Evolutionary conservation across 106 monocot species (phyloP), one percentile per base, ranked within the genome.

Genomic region (Phalaenopsis equestris): DNA sequence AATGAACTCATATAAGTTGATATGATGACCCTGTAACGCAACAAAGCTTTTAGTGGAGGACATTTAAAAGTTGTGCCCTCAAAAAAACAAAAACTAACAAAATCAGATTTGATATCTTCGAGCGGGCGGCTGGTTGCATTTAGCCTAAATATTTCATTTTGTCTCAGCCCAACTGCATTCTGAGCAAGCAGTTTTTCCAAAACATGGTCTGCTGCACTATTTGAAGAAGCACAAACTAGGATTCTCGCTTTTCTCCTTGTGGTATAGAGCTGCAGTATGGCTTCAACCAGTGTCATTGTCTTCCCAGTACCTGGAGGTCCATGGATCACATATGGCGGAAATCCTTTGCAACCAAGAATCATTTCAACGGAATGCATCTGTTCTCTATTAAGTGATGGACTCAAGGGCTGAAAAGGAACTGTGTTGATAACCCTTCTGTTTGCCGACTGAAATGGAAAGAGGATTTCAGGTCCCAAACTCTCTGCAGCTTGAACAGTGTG

Each of bases 271-370:
- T 99, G 99, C 18, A 92, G 68, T 23, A 99, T 91, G 4, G 90
- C 88, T 76, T 99, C 99, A 19, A 99, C 87, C 2, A 99, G 19
- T 5, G 95, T 95, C 75, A 91, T 82, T 55, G 99, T 99, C 78
- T 99, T 99, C 1, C 99, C 99, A 14, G 94, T 99, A 24, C 99
- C 99, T 41, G 95, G 99, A 79, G 99, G 99, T 39, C 99, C 99
- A 86, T 95, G 80, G 61, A 99, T 93, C 65, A 93, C 84, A 84
- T 99, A 99, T 19, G 95, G 99, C 73, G 95, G 88, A 86, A 79
- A 67, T 41, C 99, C 95, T 79, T 76, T 82, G 87, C 91, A 95
- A n/a, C 91, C 88, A 21, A 99, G 88, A 78, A 99, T 95, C 87
- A 88, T 93, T 75, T 85, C 83, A 57, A 99, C 91, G 23, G 91